Percentiles rank a stretch among this genome's conserved stretches.
Evolutionary conservation across 2,329 filamentous ascomycete species (phyloP).

Genomic region (Alternaria gansuensis): DNA sequence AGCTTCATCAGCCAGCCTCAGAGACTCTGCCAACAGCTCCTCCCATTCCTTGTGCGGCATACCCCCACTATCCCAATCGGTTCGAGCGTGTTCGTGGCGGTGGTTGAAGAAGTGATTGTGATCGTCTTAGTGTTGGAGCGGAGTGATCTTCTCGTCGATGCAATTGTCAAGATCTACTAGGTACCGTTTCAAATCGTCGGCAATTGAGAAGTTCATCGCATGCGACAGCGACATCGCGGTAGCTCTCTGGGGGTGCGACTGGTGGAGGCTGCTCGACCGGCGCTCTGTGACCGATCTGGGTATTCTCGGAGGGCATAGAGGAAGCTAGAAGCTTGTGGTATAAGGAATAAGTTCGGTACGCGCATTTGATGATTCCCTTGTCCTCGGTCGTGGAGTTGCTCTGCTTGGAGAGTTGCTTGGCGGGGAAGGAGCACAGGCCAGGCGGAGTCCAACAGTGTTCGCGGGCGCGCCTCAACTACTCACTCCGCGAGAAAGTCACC

Average conservation of each 20-base stretch:
- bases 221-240: constrained; percentile 15
- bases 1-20: constrained; percentile 64
- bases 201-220: constrained; percentile 60
- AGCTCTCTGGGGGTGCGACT: background rate
- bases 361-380: constrained; percentile 41
- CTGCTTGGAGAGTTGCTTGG: constrained; percentile 19
- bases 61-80: constrained; percentile 67
- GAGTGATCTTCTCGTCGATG: constrained; percentile 63
- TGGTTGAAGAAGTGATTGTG: constrained; percentile 73
- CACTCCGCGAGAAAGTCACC: background rate
- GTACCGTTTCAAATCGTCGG: constrained; percentile 59
- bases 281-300: constrained; percentile 16
- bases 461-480: background rate
- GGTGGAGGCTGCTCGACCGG: background rate
- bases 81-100: constrained; percentile 68
- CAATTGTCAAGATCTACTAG: constrained; percentile 64
- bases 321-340: constrained; percentile 1
- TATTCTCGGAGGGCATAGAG: background rate
- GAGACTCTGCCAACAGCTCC: constrained; percentile 60
- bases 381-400: constrained; percentile 31
- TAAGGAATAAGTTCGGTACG: constrained; percentile 28
- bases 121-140: constrained; percentile 64
- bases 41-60: constrained; percentile 69
- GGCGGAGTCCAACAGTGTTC: constrained; percentile 12
- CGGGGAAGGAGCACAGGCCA: constrained; percentile 32